Evolutionary conservation across 805 yeast genomes (phyloP).

Genomic region (Jamesozyma jinghongensis): DNA sequence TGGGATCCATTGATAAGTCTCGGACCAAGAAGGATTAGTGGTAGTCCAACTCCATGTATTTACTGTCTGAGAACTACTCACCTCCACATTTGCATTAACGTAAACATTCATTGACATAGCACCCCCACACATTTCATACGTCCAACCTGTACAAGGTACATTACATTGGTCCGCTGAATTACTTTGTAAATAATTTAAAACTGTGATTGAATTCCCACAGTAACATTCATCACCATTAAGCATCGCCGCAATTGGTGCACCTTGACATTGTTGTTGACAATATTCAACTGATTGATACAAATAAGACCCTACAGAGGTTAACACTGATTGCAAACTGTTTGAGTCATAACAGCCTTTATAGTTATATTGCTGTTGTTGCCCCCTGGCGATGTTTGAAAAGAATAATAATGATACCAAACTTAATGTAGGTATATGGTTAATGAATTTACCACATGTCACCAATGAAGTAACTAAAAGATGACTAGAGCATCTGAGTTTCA

Average conservation of each 20-base stretch:
- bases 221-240: conserved; percentile 27
- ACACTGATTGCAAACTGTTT: conserved; percentile 16
- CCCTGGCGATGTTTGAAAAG: neutral
- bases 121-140: conserved; percentile 57
- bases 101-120: conserved; percentile 39
- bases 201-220: conserved; percentile 24
- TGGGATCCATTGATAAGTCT: neutral
- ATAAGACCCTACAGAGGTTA: conserved; percentile 38
- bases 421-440: neutral
- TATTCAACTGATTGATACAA: conserved; percentile 50
- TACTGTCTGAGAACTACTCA: conserved; percentile 8
- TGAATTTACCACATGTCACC: too few species aligned
- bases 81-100: conserved; percentile 20
- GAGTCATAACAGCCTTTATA: conserved; percentile 32
- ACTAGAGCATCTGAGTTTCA: too few species aligned
- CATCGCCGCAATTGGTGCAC: conserved; percentile 24
- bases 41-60: conserved; percentile 1
- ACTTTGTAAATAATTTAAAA: conserved; percentile 22
- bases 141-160: conserved; percentile 51
- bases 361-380: conserved; percentile 7
- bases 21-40: too few species aligned
- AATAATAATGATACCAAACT: neutral
- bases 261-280: conserved; percentile 47
- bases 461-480: too few species aligned
- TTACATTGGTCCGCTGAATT: conserved; percentile 37